Conservation (phyloP, 1,284 basidiomycete species). For the Earliella scabrosa region DNA sequence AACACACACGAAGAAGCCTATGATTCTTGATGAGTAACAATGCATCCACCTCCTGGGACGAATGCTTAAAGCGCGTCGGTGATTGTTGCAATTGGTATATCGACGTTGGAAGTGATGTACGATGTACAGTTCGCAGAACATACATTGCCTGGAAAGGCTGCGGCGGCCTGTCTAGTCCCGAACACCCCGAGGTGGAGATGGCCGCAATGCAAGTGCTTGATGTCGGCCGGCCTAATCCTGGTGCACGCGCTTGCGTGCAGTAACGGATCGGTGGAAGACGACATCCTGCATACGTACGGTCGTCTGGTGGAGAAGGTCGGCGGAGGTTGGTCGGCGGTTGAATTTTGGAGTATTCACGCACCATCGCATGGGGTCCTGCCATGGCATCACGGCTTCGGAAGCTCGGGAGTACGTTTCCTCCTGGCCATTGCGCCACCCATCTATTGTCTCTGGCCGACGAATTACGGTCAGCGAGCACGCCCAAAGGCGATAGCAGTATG, state of each 20-base stretch:
- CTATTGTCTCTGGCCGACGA: too few relatives aligned
- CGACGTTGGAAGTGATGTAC: not conserved
- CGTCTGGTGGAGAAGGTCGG: too few relatives aligned
- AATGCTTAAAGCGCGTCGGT: not conserved
- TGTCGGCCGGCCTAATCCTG: not conserved
- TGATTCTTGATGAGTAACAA: not conserved
- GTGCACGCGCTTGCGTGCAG: too few relatives aligned
- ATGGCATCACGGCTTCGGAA: slow-evolving; percentile 3
- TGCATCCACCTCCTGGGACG: not conserved
- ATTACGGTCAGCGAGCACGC: not conserved
- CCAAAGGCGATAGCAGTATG: not conserved
- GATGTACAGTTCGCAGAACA: slow-evolving; percentile 3
- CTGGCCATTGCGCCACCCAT: too few relatives aligned
- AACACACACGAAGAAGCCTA: not conserved
- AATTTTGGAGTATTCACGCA: slow-evolving; percentile 5
- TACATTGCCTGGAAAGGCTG: not conserved
- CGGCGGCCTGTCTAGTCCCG: not conserved
- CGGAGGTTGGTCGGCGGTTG: too few relatives aligned
- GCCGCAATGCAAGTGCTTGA: not conserved
- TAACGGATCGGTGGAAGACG: too few relatives aligned
- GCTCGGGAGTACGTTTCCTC: too few relatives aligned
- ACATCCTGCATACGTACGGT: too few relatives aligned
- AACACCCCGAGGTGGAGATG: slow-evolving; percentile 1
- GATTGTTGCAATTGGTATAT: slow-evolving; percentile 6
- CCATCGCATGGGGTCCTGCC: not conserved